Percentiles rank a stretch among this genome's conserved stretches.
phyloP scores from a whole-genome alignment of 495 filamentous ascomycete species.

The Pyrenula aspistea region DNA sequence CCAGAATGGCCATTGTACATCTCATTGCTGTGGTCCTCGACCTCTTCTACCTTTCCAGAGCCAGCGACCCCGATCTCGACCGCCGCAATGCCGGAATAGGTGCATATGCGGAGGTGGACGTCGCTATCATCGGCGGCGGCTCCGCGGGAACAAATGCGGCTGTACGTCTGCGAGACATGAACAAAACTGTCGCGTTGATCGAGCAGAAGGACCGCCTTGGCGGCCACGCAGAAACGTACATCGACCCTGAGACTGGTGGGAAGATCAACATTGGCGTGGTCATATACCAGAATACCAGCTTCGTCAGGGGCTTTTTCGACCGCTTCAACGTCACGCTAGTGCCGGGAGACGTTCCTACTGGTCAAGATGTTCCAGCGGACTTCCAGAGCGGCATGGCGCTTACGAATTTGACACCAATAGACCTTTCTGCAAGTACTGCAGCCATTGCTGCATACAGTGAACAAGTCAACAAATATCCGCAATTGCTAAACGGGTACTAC shows the following conservation, averaged over 20 bases:
- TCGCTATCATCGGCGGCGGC: slow-evolving; percentile 39
- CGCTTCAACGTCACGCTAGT: slow-evolving; percentile 12
- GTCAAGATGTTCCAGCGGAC: slow-evolving; percentile 4
- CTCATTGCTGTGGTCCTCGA: no score
- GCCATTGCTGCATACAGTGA: slow-evolving; percentile 14
- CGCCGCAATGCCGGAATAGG: slow-evolving; percentile 4
- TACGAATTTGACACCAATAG: slow-evolving; percentile 8
- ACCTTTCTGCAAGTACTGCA: not conserved
- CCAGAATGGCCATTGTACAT: no score
- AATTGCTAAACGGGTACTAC: slow-evolving; percentile 26
- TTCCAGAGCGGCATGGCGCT: slow-evolving; percentile 14
- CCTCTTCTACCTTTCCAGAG: no score
- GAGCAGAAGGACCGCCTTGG: slow-evolving; percentile 30
- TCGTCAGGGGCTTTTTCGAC: slow-evolving; percentile 24
- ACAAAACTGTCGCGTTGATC: slow-evolving; percentile 28
- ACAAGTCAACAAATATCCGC: slow-evolving; percentile 24
- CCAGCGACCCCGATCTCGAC: slow-evolving; percentile 10
- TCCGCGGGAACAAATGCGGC: slow-evolving; percentile 33
- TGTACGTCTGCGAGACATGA: slow-evolving; percentile 23
- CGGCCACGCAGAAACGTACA: slow-evolving; percentile 34
- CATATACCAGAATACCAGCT: slow-evolving; percentile 22
- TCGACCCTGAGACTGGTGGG: slow-evolving; percentile 23
- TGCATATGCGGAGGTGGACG: slow-evolving; percentile 17
- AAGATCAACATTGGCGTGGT: slow-evolving; percentile 34
- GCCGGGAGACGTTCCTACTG: slow-evolving; percentile 8